Evolutionary conservation across 805 yeast species (phyloP).

Genomic region (Wickerhamomyces queroliae): DNA sequence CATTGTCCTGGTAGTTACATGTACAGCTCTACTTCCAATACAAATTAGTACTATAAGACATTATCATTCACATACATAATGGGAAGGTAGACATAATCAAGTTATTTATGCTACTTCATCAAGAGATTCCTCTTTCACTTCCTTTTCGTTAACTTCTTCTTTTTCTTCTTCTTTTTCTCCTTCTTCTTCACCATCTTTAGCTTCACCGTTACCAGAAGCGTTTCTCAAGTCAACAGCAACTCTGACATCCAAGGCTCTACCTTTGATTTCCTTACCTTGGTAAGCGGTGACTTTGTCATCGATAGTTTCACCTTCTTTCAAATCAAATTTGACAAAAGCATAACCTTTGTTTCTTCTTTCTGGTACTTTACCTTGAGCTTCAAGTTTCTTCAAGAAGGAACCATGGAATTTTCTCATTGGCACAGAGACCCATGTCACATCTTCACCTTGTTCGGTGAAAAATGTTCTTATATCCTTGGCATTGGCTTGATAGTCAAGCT

Average conservation of each 20-base stretch:
- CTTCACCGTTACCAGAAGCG: slow-evolving; percentile 25
- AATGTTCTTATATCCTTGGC: slow-evolving; percentile 49
- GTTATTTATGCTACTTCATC: neutral
- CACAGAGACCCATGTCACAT: slow-evolving; percentile 53
- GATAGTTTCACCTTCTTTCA: slow-evolving; percentile 34
- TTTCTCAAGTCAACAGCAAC: slow-evolving; percentile 61
- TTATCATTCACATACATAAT: too few relatives aligned
- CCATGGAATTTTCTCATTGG: slow-evolving; percentile 46
- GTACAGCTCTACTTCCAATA: too few relatives aligned
- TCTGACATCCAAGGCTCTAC: slow-evolving; percentile 59
- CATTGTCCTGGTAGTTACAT: too few relatives aligned
- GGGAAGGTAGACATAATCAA: too few relatives aligned
- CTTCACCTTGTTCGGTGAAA: slow-evolving; percentile 36
- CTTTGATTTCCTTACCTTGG: slow-evolving; percentile 61
- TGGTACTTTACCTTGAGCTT: slow-evolving; percentile 39
- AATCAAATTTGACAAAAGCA: slow-evolving; percentile 50
- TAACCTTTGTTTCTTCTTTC: slow-evolving; percentile 51
- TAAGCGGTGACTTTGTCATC: slow-evolving; percentile 64
- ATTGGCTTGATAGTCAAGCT: slow-evolving; percentile 53
- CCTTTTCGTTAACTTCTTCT: neutral
- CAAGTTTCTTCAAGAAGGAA: slow-evolving; percentile 35
- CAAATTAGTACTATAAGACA: too few relatives aligned
- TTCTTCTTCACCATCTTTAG: slow-evolving; percentile 13
- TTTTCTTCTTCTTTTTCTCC: slow-evolving; percentile 3
- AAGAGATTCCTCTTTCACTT: neutral